Conservation (phyloP, 2,329 filamentous ascomycete species). For the Epichloe bromicola region DNA sequence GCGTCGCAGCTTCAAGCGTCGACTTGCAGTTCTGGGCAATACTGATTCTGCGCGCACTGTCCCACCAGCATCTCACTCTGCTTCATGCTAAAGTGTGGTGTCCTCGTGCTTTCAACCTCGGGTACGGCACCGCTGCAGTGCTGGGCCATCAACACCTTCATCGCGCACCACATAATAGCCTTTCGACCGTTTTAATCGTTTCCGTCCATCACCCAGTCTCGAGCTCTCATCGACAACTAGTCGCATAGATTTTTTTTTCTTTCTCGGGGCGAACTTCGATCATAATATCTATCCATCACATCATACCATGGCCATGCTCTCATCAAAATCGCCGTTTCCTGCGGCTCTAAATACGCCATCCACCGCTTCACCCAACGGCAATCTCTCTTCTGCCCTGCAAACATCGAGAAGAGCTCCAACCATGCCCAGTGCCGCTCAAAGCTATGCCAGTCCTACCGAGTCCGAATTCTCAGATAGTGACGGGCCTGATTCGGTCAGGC, state of each 20-base stretch:
- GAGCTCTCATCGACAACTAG: not conserved
- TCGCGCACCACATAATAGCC: not conserved
- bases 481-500: constrained; percentile 60
- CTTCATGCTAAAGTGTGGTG: too few species aligned
- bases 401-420: constrained; percentile 39
- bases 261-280: not conserved
- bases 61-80: too few species aligned
- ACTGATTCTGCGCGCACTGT: not conserved
- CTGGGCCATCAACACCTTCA: not conserved
- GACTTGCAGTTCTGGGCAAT: not conserved
- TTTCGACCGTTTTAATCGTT: not conserved
- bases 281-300: constrained; percentile 17
- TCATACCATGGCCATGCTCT: constrained; percentile 55
- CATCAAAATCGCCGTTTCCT: constrained; percentile 59
- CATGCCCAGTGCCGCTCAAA: constrained; percentile 36
- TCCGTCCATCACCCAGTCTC: not conserved
- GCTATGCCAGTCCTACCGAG: constrained; percentile 73
- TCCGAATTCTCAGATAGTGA: constrained; percentile 85
- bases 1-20: constrained; percentile 1
- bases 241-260: not conserved
- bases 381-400: constrained; percentile 35
- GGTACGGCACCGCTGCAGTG: too few species aligned
- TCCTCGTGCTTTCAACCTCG: too few species aligned
- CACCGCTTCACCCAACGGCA: constrained; percentile 30
- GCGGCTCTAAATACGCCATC: constrained; percentile 32